These are phyloP conservation scores for Fraxinus pennsylvanica DNA, from an alignment of 257 asterid species.

Conservation along the genomic window DNA sequence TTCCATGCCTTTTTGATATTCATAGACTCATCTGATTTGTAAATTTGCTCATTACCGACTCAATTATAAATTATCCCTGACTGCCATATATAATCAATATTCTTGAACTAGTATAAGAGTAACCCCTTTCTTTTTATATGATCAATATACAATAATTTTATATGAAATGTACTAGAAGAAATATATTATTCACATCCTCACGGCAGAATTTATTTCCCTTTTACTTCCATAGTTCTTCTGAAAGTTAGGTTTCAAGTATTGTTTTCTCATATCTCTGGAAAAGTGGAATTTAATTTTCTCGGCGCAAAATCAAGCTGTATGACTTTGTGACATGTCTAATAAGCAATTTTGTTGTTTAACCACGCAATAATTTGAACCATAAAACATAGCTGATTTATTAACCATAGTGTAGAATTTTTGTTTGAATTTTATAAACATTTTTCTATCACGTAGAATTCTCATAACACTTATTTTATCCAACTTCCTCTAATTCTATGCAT, in stretches of 20 bases:
- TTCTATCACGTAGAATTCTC: not conserved
- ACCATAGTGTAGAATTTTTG: not conserved
- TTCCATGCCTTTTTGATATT: not conserved
- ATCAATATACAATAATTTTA: not conserved
- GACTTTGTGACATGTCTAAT: not conserved
- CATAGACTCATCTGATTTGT: not conserved
- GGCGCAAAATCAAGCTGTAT: not conserved
- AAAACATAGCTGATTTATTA: not conserved
- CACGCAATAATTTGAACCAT: not conserved
- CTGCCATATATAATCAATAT: not conserved
- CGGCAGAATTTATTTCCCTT: not conserved
- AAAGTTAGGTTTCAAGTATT: not conserved
- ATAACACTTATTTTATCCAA: not conserved
- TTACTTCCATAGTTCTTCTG: not conserved
- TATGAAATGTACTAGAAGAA: not conserved
- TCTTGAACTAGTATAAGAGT: not conserved
- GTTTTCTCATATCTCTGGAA: not conserved
- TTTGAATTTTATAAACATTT: not conserved
- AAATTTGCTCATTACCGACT: not conserved
- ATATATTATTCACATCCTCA: not conserved
- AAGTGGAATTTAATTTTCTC: not conserved
- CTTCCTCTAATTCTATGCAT: not conserved
- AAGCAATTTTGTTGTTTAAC: not conserved
- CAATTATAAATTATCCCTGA: not conserved
- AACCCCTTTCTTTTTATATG: not conserved